Percentiles rank a stretch among this genome's conserved stretches.
Evolutionary conservation across 129 eudicot species (phyloP).

Genomic region (Flaveria trinervia): DNA sequence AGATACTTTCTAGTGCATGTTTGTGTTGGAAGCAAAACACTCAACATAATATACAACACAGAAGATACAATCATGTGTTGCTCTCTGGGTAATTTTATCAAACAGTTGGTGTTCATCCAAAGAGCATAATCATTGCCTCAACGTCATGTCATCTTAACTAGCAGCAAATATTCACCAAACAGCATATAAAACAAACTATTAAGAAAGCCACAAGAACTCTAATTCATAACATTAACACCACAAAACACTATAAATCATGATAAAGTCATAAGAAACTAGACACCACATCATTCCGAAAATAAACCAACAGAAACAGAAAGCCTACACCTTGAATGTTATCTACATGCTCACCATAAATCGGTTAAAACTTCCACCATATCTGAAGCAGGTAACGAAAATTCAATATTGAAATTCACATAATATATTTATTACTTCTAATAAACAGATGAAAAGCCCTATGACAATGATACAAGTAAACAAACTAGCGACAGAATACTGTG

Average conservation of each 20-base stretch:
- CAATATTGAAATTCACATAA: neutral
- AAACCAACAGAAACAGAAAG: neutral
- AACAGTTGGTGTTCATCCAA: neutral
- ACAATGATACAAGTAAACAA: no score
- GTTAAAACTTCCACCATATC: neutral
- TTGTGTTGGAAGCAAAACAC: neutral
- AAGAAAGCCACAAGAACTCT: no score
- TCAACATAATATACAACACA: neutral
- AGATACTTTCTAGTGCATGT: neutral
- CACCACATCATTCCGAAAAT: no score
- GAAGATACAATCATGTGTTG: neutral
- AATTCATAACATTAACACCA: no score
- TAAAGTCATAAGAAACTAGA: no score
- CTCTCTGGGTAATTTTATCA: constrained; percentile 1
- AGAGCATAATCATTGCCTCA: neutral
- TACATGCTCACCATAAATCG: neutral
- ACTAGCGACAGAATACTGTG: no score
- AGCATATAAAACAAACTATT: no score
- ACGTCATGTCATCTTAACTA: neutral
- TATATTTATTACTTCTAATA: neutral
- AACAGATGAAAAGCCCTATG: neutral
- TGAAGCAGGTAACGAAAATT: neutral
- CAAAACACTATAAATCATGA: no score
- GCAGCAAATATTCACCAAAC: neutral
- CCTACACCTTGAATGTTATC: neutral